These are phyloP conservation scores for Mycena polygramma DNA, from an alignment of 768 basidiomycete genomes.

Conservation along the genomic window DNA sequence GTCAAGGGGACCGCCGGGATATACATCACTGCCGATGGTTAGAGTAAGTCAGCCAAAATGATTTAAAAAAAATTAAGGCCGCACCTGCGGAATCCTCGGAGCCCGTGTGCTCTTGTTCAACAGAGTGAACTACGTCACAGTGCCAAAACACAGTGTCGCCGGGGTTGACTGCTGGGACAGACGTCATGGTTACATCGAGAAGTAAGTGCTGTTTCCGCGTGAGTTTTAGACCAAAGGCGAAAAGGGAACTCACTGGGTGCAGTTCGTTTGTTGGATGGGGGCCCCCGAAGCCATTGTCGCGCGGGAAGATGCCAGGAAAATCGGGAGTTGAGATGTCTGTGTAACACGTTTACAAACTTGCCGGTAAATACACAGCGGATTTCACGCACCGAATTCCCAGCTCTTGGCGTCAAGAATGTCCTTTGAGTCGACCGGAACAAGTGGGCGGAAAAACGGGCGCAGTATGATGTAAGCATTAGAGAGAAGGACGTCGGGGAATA, in stretches of 20 bases:
- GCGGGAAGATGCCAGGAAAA: slow-evolving; percentile 55
- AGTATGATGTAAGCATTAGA: slow-evolving; percentile 73
- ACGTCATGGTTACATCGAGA: slow-evolving; percentile 69
- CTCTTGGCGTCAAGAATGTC: slow-evolving; percentile 55
- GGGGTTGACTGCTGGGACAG: slow-evolving; percentile 71
- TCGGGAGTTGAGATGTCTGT: slow-evolving; percentile 56
- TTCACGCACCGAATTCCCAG: slow-evolving; percentile 54
- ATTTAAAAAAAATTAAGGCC: slow-evolving; percentile 7
- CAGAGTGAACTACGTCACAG: slow-evolving; percentile 54
- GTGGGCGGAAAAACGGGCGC: slow-evolving; percentile 74
- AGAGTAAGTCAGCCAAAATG: neutral
- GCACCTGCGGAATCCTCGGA: slow-evolving; percentile 60
- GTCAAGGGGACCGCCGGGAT: slow-evolving; percentile 81
- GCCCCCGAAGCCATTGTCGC: slow-evolving; percentile 41
- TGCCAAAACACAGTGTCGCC: slow-evolving; percentile 82
- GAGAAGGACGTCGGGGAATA: slow-evolving; percentile 68
- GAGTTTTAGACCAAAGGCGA: slow-evolving; percentile 59
- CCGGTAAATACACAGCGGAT: neutral
- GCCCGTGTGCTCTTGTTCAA: slow-evolving; percentile 57
- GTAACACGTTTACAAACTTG: neutral
- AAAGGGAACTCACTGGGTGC: slow-evolving; percentile 47
- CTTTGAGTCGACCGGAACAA: slow-evolving; percentile 48
- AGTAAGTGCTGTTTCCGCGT: slow-evolving; percentile 55
- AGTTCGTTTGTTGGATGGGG: slow-evolving; percentile 57
- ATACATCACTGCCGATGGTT: slow-evolving; percentile 70